Conservation (phyloP, 768 basidiomycete species). For the Wakefieldia striispora region DNA sequence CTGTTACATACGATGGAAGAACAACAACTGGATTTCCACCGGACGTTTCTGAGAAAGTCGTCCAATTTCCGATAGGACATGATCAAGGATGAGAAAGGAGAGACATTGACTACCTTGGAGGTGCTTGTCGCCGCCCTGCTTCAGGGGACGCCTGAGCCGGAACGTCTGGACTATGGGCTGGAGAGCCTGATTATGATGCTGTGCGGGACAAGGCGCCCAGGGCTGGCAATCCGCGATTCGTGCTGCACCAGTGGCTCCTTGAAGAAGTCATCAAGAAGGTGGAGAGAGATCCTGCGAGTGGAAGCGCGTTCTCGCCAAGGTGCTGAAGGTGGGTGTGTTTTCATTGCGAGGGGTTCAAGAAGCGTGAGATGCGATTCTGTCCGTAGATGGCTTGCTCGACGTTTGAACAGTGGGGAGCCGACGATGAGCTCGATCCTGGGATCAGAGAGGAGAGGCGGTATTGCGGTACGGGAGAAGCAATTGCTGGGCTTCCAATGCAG, state of each 20-base stretch:
- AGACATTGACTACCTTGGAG: slow-evolving; percentile 28
- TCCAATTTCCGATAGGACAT: slow-evolving; percentile 54
- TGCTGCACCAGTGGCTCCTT: slow-evolving; percentile 92
- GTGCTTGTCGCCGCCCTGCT: slow-evolving; percentile 46
- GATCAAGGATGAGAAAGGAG: slow-evolving; percentile 18
- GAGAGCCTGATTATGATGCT: slow-evolving; percentile 38
- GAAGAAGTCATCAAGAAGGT: slow-evolving; percentile 86
- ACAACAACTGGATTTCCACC: slow-evolving; percentile 84
- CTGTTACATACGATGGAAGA: slow-evolving; percentile 72
- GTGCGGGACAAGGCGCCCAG: slow-evolving; percentile 52
- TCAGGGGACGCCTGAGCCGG: slow-evolving; percentile 44
- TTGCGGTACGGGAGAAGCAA: slow-evolving; percentile 73
- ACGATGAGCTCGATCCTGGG: slow-evolving; percentile 55
- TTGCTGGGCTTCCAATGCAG: slow-evolving; percentile 93
- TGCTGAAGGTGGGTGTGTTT: slow-evolving; percentile 61
- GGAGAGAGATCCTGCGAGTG: slow-evolving; percentile 60
- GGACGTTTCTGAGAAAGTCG: slow-evolving; percentile 77
- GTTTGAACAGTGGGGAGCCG: slow-evolving; percentile 85
- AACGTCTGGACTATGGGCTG: slow-evolving; percentile 41
- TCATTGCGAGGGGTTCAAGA: neutral
- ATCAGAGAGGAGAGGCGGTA: slow-evolving; percentile 67
- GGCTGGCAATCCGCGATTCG: slow-evolving; percentile 82
- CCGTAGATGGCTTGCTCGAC: slow-evolving; percentile 84
- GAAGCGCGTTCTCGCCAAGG: slow-evolving; percentile 74
- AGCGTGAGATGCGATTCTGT: neutral